Base-by-base conservation (phyloP, 2,329 filamentous ascomycete genomes). In the Ceratocystis colombiana region DNA sequence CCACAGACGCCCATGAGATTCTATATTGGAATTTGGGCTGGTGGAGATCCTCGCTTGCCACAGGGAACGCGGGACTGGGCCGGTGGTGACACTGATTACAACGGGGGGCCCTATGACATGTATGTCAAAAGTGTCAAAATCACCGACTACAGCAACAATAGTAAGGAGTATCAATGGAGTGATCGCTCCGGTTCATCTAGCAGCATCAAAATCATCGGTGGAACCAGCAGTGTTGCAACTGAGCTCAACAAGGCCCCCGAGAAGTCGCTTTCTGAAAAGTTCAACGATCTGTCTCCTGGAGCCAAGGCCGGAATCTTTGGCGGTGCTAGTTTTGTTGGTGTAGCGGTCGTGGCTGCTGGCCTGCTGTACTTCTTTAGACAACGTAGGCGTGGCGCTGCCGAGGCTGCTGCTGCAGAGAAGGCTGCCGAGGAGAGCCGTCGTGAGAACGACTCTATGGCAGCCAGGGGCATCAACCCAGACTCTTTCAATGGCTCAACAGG, bases 1-100 rank as follows among this genome's bases (percentile, higher is more conserved):
- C 89, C 89, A 0, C 89, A 93, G 73, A 91, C 88, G 0, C 89
- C 89, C 1, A 88, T 88, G 85, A 83, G 84, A 63, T 75, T 89
- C 62, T 84, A 83, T 64, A 72, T 89, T 20, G 86, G 87, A 65
- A 85, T 88, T 70, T 87, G 84, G 81, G 82, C 86, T 64, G 80
- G 83, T 66, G 80, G 85, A 68, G 80, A 89, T 69, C 76, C 83
- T 5, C 72, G 76, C 50, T 74, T 86, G 72, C 74, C 81, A 53
- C 55, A 80, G 63, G 79, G 81, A 12, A 88, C 84, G 1, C 82
- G 87, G 64, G 77, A 84, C 66, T 90, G 87, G 87, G 87, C 87
- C 67, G 87, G 87, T 65, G 87, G 87, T 67, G 71, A 77, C 64
- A 89, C 87, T 53, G 80, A 90, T 73, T 92, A 86, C 74, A 73